A percentile compares a stretch with the other conserved stretches of the same genome.
Evolutionary conservation across 2,329 filamentous ascomycete genomes (phyloP).

Genomic region (Boeremia exigua): DNA sequence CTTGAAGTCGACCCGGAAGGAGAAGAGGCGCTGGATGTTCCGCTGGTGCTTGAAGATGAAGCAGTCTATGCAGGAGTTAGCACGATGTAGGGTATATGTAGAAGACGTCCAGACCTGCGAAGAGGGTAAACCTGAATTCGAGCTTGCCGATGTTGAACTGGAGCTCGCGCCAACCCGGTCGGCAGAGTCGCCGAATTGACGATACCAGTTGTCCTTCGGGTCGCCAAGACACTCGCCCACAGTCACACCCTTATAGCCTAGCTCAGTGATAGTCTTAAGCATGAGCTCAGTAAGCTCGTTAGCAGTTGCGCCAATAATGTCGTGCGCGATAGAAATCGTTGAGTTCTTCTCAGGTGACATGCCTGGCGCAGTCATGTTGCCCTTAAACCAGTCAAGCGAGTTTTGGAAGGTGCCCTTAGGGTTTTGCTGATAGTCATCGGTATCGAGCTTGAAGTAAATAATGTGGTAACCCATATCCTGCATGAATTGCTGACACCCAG

Average conservation of each 20-base stretch:
- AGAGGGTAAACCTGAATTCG: neutral
- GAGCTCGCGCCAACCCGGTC: constrained; percentile 2
- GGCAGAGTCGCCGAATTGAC: constrained; percentile 28
- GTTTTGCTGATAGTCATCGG: constrained; percentile 65
- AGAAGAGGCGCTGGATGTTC: too few species aligned
- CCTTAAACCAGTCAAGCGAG: constrained; percentile 17
- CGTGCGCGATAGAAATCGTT: constrained; percentile 60
- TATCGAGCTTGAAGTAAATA: constrained; percentile 64
- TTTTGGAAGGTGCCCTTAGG: constrained; percentile 45
- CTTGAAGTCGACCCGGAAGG: too few species aligned
- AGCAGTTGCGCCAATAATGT: constrained; percentile 52
- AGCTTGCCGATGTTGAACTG: neutral
- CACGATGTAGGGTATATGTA: too few species aligned
- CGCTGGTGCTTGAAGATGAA: neutral
- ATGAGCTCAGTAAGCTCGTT: constrained; percentile 48
- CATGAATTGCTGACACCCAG: too few species aligned
- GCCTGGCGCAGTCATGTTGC: constrained; percentile 3
- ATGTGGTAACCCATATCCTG: constrained; percentile 59
- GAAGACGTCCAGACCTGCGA: neutral
- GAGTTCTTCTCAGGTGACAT: constrained; percentile 23
- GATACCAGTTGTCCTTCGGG: constrained; percentile 53
- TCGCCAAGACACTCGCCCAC: constrained; percentile 54
- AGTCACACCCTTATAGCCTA: constrained; percentile 50
- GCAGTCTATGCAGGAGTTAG: neutral
- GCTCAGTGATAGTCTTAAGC: constrained; percentile 42